Conservation (phyloP, 2,329 filamentous ascomycete genomes). For the Sclerotinia spermophila region DNA sequence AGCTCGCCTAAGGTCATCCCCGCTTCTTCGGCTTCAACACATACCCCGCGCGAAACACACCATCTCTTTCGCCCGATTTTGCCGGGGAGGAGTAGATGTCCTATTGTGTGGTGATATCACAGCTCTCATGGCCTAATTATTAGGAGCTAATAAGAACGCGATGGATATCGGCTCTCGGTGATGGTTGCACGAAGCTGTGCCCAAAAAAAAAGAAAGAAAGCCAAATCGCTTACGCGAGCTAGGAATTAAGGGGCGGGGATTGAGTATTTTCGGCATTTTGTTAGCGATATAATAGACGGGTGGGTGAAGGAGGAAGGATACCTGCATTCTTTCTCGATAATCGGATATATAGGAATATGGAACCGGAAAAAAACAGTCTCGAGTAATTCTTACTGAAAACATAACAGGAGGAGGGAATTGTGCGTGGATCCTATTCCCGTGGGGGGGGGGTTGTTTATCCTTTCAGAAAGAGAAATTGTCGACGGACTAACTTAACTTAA, state of each 20-base stretch:
- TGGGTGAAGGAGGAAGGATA: not conserved
- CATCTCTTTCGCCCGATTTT: not conserved
- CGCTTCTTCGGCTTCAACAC: conserved; percentile 6
- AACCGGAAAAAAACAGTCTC: not conserved
- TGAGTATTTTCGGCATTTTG: not conserved
- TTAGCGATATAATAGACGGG: not conserved
- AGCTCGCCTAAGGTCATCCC: not conserved
- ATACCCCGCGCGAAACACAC: conserved; percentile 44
- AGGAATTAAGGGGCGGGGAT: not conserved
- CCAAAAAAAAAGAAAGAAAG: too few relatives aligned
- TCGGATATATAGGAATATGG: not conserved
- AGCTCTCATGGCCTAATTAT: not conserved
- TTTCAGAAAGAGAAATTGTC: too few relatives aligned
- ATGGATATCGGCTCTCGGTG: not conserved
- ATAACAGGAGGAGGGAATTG: not conserved
- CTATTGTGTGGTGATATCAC: not conserved
- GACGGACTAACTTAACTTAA: too few relatives aligned
- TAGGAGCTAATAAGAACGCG: not conserved
- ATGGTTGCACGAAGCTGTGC: not conserved
- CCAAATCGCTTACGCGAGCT: not conserved
- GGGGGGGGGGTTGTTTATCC: too few relatives aligned
- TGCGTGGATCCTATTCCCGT: too few relatives aligned
- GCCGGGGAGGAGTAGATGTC: not conserved
- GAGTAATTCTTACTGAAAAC: not conserved
- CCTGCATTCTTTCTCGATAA: not conserved